These are phyloP conservation scores for Arachnomyces sp. DNA, from an alignment of 2,329 filamentous ascomycete species.

Conservation along the genomic window DNA sequence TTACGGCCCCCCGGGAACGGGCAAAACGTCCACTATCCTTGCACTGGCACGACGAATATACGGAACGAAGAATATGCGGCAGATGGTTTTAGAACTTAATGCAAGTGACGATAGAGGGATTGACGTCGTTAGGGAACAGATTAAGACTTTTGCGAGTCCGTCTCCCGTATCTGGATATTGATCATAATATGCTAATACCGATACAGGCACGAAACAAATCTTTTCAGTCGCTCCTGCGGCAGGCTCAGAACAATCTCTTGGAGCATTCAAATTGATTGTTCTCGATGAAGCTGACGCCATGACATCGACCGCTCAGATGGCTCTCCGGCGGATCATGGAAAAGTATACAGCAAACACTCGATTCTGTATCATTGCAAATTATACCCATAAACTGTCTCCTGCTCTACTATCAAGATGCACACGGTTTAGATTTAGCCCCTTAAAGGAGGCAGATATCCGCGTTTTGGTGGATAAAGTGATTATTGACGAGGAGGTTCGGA, in stretches of 20 bases:
- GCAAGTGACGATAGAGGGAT: constrained; percentile 96
- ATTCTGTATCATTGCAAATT: constrained; percentile 98
- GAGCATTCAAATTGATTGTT: constrained; percentile 89
- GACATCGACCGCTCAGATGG: constrained; percentile 99
- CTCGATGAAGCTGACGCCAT: constrained; percentile 99
- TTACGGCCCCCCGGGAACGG: constrained; percentile 92
- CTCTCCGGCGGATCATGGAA: constrained; percentile 92
- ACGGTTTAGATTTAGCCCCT: constrained; percentile 85
- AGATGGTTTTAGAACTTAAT: constrained; percentile 98
- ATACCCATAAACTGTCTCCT: constrained; percentile 93
- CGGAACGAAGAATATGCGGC: constrained; percentile 81
- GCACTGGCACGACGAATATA: constrained; percentile 92
- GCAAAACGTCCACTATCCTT: constrained; percentile 94
- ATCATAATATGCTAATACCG: not conserved
- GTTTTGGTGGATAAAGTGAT: constrained; percentile 83
- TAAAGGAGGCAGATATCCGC: constrained; percentile 82
- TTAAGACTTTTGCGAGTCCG: constrained; percentile 90
- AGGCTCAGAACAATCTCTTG: constrained; percentile 47
- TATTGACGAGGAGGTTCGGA: constrained; percentile 76
- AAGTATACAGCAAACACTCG: constrained; percentile 97
- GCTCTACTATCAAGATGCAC: constrained; percentile 90
- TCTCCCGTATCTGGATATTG: constrained; percentile 7
- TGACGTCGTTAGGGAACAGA: constrained; percentile 95
- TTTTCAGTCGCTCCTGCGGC: constrained; percentile 58
- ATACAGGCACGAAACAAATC: constrained; percentile 75